Conservation (phyloP, 2,329 filamentous ascomycete genomes). For the Apiospora aurea region DNA sequence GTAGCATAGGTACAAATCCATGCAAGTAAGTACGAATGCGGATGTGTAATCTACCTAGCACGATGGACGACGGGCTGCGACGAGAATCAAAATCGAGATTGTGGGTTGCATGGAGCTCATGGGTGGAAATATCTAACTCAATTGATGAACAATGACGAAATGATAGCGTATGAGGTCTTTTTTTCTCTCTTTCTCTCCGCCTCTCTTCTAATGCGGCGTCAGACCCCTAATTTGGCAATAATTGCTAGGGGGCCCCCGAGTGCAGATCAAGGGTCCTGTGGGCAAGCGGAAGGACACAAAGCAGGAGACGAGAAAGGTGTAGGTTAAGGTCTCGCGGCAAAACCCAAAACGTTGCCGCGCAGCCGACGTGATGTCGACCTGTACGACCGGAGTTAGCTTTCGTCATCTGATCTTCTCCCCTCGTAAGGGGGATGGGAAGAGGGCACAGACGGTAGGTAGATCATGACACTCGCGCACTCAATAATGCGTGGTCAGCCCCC, state of each 20-base stretch:
- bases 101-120: background rate
- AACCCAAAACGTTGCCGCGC: slow-evolving; percentile 13
- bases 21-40: background rate
- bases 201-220: background rate
- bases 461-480: background rate
- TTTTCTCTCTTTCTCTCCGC: no score
- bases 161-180: background rate
- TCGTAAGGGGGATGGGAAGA: background rate
- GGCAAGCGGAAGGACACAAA: background rate
- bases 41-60: background rate
- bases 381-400: background rate
- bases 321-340: slow-evolving; percentile 21
- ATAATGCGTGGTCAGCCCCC: slow-evolving; percentile 1
- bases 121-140: background rate
- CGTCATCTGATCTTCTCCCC: slow-evolving; percentile 2
- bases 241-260: background rate
- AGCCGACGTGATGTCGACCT: background rate
- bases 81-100: background rate
- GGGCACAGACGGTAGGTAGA: background rate
- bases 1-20: background rate
- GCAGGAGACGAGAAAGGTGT: background rate
- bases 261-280: background rate
- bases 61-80: background rate
- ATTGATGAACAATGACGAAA: slow-evolving; percentile 6
- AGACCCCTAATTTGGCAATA: background rate